Evolutionary conservation across 208 protist genomes (phyloP).

Genomic region (Crithidia fasciculata): DNA sequence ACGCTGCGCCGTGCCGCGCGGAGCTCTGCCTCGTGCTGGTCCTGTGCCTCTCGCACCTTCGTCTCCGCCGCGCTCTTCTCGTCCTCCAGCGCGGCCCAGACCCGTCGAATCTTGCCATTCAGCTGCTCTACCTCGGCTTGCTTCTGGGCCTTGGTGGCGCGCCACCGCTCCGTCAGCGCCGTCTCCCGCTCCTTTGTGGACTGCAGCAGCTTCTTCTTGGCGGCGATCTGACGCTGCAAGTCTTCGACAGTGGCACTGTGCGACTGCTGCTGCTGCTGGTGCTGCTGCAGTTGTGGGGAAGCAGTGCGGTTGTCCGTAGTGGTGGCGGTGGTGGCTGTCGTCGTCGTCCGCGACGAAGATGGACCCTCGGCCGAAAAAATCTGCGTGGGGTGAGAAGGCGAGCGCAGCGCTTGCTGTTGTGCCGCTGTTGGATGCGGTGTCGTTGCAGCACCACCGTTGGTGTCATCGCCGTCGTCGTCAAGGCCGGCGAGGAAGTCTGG

Average conservation of each 20-base stretch:
- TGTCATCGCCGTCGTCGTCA: conserved; percentile 6
- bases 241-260: conserved; percentile 57
- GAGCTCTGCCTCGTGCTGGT: conserved; percentile 55
- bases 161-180: conserved; percentile 63
- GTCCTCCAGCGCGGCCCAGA: conserved; percentile 60
- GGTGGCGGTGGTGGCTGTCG: conserved; percentile 1
- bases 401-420: background rate
- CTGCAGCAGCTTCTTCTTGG: conserved; percentile 63
- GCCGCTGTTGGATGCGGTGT: background rate
- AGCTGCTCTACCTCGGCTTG: conserved; percentile 73
- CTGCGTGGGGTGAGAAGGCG: background rate
- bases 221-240: conserved; percentile 59
- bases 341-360: background rate
- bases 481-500: conserved; percentile 26
- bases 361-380: conserved; percentile 1
- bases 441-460: background rate
- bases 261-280: background rate
- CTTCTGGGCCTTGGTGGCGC: conserved; percentile 72
- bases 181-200: conserved; percentile 54
- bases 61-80: conserved; percentile 56
- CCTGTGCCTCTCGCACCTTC: conserved; percentile 53
- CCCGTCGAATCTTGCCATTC: conserved; percentile 52
- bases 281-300: too few species aligned
- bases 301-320: background rate
- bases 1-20: conserved; percentile 45